Evolutionary conservation across 345 rosid species (phyloP), one percentile per base, ranked within the genome.

Genomic region (Carallia brachiata): DNA sequence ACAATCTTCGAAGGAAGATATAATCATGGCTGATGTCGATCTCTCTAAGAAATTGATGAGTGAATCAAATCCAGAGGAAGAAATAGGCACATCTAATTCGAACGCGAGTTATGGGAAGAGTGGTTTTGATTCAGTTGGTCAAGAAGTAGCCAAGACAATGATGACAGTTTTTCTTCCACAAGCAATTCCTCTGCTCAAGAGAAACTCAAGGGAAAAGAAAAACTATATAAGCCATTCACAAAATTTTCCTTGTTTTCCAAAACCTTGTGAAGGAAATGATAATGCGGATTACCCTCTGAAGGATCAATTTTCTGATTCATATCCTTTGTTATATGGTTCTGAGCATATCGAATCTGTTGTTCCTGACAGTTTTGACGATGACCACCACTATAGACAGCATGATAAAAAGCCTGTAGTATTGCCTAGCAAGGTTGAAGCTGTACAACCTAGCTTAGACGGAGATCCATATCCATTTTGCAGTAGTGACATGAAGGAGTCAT

Each of bases 141-240:
- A 84, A 71, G 97, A 80, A 60, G 76, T 82, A 70, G 78, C 88
- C 65, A 79, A 79, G 68, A 78, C 89, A 71, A 95, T 95, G 99
- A 86, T 92, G 89, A 80, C 89, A 19, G 62, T 95, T 75, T 86
- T 90, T 72, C 91, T 92, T 80, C 99, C 99, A 67, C 97, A 84
- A 86, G 97, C 96, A 61, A 70, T 94, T 69, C 97, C 97, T 73
- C 81, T 92, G 47, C 93, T 94, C 65, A 84, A 81, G 73, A 69
- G 76, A 68, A 39, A 67, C 57, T 79, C 88, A 70, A 77, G 73
- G 70, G 83, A 83, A 81, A 87, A 81, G 73, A 79, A 72, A 68
- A 71, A 48, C 15, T 61, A 69, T 16, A 30, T 61, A 63, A 31
- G 61, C 61, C 15, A 70, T 48, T 71, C 77, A 44, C 75, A 67